Base-by-base conservation (phyloP, 2,329 filamentous ascomycete genomes). In the Thelonectria rubi region DNA sequence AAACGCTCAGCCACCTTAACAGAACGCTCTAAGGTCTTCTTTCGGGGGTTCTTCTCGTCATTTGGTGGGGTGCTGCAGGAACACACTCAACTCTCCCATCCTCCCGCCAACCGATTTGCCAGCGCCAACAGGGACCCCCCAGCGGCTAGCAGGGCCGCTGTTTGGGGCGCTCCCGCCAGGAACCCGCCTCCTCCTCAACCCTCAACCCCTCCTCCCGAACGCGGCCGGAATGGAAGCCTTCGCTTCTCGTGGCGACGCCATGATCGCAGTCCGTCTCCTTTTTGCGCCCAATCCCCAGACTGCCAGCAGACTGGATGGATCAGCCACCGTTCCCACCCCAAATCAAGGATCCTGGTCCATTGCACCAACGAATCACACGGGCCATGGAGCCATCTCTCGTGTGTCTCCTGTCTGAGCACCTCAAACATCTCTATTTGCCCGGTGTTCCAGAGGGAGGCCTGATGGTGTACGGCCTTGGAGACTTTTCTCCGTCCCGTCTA, bases 1-100 rank as follows among this genome's bases (percentile, higher is more conserved):
- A 71, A 71, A 71, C 69, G 63, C 66, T 68, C 43, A 65, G 69
- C 65, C 69, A 70, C 69, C 69, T 68, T 71, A 69, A 59, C 57
- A 65, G 54, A 61, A 53, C 34, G 51, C 51, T 49, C 61, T 69
- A 66, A 64, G 55, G 37, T 42, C 37, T 63, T 61, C 43, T 63
- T 63, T 54, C 45, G 58, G 48, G 32, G 57, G 34, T 51, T 51
- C 42, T 51, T 40, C 59, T 64, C 58, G 58, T 53, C 30, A 50
- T 47, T 47, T 45, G 46, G 50, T 56, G 53, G 37, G 12, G 50
- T 64, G 47, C 62, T 71, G 67, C 69, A 72, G 69, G 69, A 68
- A 71, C 68, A 56, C 10, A 14, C 14, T 14, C 11, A 3, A 55
- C 30, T 24, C 42, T 42, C 14, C 39, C 21, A 24, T 24, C 24